Conservation (phyloP, 441 rosid species). For the Gossypium davidsonii region DNA sequence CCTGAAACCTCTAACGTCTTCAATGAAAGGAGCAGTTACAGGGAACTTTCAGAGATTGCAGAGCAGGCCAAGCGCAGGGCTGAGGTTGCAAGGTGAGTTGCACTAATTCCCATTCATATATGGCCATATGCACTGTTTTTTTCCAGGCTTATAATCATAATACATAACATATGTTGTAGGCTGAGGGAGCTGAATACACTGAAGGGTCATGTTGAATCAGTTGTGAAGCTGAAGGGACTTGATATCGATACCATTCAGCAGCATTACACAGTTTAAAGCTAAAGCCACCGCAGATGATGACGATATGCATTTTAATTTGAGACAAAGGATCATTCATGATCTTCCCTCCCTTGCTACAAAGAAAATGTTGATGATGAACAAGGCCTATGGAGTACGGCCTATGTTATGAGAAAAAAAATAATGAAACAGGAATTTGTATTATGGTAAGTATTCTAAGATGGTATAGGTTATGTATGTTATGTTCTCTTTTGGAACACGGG, state of each 20-base stretch:
- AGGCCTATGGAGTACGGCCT: not conserved
- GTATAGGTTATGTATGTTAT: not conserved
- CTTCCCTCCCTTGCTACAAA: not conserved
- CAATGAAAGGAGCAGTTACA: constrained; percentile 55
- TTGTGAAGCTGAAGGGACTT: constrained; percentile 72
- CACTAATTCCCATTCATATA: not conserved
- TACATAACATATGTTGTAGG: constrained; percentile 25
- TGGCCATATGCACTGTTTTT: not conserved
- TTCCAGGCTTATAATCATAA: not conserved
- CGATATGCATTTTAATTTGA: not conserved
- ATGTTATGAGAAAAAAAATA: not conserved
- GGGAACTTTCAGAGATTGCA: constrained; percentile 80
- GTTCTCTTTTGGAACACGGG: too few species aligned
- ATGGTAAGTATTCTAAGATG: not conserved
- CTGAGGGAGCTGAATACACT: constrained; percentile 66
- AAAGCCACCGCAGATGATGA: not conserved
- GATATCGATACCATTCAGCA: constrained; percentile 75
- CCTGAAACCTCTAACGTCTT: constrained; percentile 44
- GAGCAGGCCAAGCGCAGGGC: constrained; percentile 92
- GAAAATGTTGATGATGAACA: constrained; percentile 26
- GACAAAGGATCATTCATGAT: not conserved
- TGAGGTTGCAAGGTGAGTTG: constrained; percentile 70
- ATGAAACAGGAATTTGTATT: not conserved
- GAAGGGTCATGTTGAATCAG: constrained; percentile 76
- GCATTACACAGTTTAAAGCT: constrained; percentile 62